These are phyloP conservation scores for Lenwebbia sp. DNA, from an alignment of 345 rosid species.

Conservation along the genomic window DNA sequence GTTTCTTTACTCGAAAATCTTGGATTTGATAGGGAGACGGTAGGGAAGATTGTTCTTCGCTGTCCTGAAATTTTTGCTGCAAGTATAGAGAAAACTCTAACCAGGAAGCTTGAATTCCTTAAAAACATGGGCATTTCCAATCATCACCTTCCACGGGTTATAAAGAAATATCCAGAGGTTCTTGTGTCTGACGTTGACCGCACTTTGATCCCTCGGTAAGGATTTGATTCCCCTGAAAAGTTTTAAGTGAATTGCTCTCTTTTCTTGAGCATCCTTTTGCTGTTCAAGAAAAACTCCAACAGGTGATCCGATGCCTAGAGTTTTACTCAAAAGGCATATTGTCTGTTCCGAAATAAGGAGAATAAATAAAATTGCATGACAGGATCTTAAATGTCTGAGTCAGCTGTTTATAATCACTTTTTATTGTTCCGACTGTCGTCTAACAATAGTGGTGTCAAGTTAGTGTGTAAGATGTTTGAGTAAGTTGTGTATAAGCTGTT, in stretches of 20 bases:
- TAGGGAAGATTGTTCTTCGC: slow-evolving; percentile 52
- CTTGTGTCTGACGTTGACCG: slow-evolving; percentile 51
- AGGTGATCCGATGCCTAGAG: background rate
- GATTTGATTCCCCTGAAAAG: background rate
- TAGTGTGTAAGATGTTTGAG: background rate
- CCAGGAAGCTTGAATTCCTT: slow-evolving; percentile 57
- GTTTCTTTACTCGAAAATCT: slow-evolving; percentile 52
- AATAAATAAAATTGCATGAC: background rate
- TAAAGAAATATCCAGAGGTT: slow-evolving; percentile 82
- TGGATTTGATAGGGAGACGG: slow-evolving; percentile 47
- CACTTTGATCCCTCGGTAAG: slow-evolving; percentile 71
- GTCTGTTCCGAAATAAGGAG: background rate
- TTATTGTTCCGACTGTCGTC: background rate
- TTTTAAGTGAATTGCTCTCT: background rate
- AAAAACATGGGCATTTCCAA: slow-evolving; percentile 40
- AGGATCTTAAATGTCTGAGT: background rate
- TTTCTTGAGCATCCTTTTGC: background rate
- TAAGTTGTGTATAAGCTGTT: background rate
- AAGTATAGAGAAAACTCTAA: slow-evolving; percentile 49
- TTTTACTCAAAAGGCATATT: background rate
- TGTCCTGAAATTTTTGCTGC: slow-evolving; percentile 82
- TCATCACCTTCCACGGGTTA: slow-evolving; percentile 45
- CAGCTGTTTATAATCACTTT: background rate
- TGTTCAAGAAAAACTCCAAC: background rate
- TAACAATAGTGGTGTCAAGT: background rate